Percentiles rank a stretch among this genome's conserved stretches.
These are phyloP conservation scores for Wallacemonas sp. DNA, from an alignment of 208 protist species.

Conservation along the genomic window DNA sequence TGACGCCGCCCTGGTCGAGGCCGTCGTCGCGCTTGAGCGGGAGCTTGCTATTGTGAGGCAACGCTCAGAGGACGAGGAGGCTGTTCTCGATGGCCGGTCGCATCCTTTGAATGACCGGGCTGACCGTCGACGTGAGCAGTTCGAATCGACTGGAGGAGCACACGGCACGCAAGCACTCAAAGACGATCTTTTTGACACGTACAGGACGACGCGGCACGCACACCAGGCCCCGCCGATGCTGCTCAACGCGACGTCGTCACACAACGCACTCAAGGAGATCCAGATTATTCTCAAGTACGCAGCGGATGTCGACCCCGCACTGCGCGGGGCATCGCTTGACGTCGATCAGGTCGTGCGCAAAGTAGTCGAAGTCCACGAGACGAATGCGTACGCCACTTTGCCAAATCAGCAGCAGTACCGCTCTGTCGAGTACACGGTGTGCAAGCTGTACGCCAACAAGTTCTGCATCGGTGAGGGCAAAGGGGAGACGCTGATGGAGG, in stretches of 20 bases:
- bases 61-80: slow-evolving; percentile 50
- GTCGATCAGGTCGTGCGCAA: slow-evolving; percentile 83
- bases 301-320: slow-evolving; percentile 40
- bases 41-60: slow-evolving; percentile 35
- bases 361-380: slow-evolving; percentile 83
- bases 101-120: slow-evolving; percentile 72
- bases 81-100: slow-evolving; percentile 40
- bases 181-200: slow-evolving; percentile 64
- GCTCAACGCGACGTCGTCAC: slow-evolving; percentile 53
- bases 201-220: slow-evolving; percentile 38
- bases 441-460: slow-evolving; percentile 62
- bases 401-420: slow-evolving; percentile 76
- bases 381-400: slow-evolving; percentile 80
- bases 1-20: not conserved
- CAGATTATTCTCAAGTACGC: slow-evolving; percentile 88
- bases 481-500: slow-evolving; percentile 80
- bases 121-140: slow-evolving; percentile 66
- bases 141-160: slow-evolving; percentile 74
- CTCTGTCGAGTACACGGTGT: slow-evolving; percentile 83
- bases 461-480: slow-evolving; percentile 86
- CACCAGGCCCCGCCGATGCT: slow-evolving; percentile 64
- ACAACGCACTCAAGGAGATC: slow-evolving; percentile 83
- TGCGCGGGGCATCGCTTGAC: slow-evolving; percentile 66
- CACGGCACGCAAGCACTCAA: slow-evolving; percentile 68
- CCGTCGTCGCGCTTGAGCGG: slow-evolving; percentile 7